Percentiles rank a stretch among this genome's conserved stretches.
Evolutionary conservation across 2,329 filamentous ascomycete genomes (phyloP).

Genomic region (Exophiala viscosa): DNA sequence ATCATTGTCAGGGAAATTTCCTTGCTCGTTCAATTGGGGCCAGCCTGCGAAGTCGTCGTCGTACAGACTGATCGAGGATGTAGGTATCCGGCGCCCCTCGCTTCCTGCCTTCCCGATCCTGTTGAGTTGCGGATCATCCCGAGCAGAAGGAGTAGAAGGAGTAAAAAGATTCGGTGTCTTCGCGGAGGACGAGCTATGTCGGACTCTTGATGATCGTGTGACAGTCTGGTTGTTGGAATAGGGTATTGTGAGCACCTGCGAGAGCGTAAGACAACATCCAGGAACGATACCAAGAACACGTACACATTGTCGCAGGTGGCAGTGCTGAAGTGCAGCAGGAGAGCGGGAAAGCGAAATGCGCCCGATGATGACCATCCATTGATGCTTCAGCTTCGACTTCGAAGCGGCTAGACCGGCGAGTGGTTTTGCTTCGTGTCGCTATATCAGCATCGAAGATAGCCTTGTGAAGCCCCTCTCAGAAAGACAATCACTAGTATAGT

Average conservation of each 20-base stretch:
- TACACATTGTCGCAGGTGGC: background rate
- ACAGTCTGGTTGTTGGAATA: background rate
- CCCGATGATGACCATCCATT: conserved; percentile 21
- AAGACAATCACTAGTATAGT: too few relatives aligned
- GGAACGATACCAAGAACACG: background rate
- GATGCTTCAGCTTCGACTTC: conserved; percentile 19
- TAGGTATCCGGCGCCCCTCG: background rate
- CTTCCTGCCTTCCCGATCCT: background rate
- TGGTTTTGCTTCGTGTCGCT: background rate
- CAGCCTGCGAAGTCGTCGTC: background rate
- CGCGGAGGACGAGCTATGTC: background rate
- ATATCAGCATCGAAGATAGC: too few relatives aligned
- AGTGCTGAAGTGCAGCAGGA: background rate
- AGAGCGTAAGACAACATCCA: background rate
- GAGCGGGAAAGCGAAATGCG: conserved; percentile 1
- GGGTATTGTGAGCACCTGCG: background rate
- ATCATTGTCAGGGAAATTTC: background rate
- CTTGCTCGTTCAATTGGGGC: background rate
- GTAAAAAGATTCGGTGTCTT: background rate
- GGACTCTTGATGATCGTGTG: background rate
- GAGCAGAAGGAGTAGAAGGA: background rate
- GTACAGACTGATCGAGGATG: background rate
- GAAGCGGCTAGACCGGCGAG: conserved; percentile 1
- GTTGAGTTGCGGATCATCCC: background rate
- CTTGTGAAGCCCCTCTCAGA: too few relatives aligned